A percentile compares a stretch with the other conserved stretches of the same genome.
phyloP scores from a whole-genome alignment of 352 stramenopile species.

The Phytophthora multivora region DNA sequence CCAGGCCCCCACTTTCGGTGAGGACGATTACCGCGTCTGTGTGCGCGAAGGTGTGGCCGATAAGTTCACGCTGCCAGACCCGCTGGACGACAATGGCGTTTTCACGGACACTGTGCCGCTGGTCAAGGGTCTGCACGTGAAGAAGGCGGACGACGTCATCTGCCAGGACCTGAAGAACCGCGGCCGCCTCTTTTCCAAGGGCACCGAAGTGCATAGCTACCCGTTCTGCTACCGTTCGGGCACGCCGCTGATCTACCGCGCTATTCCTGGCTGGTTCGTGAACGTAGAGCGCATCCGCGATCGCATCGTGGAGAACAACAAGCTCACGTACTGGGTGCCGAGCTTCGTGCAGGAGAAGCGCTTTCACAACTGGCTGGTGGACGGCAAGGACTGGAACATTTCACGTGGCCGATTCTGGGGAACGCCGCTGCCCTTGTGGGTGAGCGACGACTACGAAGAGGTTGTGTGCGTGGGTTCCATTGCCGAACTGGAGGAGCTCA shows the following conservation, averaged over 20 bases:
- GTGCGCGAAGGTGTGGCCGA: slow-evolving; percentile 94
- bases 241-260: slow-evolving; percentile 99
- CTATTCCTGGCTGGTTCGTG: slow-evolving; percentile 99
- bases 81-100: slow-evolving; percentile 96
- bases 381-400: slow-evolving; percentile 99
- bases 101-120: slow-evolving; percentile 94
- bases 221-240: slow-evolving; percentile 99
- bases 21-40: slow-evolving; percentile 99
- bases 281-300: slow-evolving; percentile 98
- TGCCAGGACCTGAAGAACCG: slow-evolving; percentile 95
- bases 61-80: slow-evolving; percentile 96
- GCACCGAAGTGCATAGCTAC: slow-evolving; percentile 97
- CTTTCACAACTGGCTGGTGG: slow-evolving; percentile 99
- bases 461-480: slow-evolving; percentile 97
- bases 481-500: slow-evolving; percentile 95
- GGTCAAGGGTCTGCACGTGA: slow-evolving; percentile 96
- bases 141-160: slow-evolving; percentile 98
- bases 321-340: slow-evolving; percentile 85
- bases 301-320: slow-evolving; percentile 91
- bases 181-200: slow-evolving; percentile 97
- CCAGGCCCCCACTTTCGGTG: slow-evolving; percentile 98
- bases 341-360: slow-evolving; percentile 97
- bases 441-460: slow-evolving; percentile 97
- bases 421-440: slow-evolving; percentile 99
- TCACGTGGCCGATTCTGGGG: slow-evolving; percentile 99